Evolutionary conservation across 306 rosid genomes (phyloP).

Genomic region (Pterocarpus macrocarpus): DNA sequence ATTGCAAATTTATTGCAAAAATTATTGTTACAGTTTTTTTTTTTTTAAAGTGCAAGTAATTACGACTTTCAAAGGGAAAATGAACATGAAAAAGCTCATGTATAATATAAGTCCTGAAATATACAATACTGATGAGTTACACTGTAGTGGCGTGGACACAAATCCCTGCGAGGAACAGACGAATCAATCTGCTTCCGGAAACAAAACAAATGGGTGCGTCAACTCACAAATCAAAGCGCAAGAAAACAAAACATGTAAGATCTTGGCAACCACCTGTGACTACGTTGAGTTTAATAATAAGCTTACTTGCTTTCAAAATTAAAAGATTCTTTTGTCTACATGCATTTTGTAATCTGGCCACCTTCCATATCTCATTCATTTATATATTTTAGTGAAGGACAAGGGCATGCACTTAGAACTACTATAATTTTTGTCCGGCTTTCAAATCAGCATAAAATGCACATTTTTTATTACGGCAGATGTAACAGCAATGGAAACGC

Average conservation of each 20-base stretch:
- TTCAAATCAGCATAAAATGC: not conserved
- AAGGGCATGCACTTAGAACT: not conserved
- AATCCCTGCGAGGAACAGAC: conserved; percentile 3
- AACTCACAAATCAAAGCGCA: conserved; percentile 19
- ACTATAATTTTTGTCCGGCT: conserved; percentile 7
- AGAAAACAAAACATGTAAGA: conserved; percentile 39
- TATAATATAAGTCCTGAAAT: not conserved
- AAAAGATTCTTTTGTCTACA: conserved; percentile 49
- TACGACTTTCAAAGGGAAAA: not conserved
- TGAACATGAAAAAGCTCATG: not conserved
- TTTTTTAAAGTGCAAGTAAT: too few relatives aligned
- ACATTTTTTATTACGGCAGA: not conserved
- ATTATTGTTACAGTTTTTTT: too few relatives aligned
- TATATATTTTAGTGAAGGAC: not conserved
- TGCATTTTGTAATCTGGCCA: conserved; percentile 28
- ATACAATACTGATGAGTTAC: not conserved
- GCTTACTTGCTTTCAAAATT: conserved; percentile 24
- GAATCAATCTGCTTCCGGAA: not conserved
- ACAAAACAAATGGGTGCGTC: conserved; percentile 42
- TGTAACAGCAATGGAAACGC: not conserved
- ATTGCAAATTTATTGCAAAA: too few relatives aligned
- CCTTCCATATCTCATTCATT: not conserved
- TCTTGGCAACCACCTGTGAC: not conserved
- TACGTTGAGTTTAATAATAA: not conserved
- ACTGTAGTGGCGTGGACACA: not conserved